These are phyloP conservation scores for Phanerochaete sordida DNA, from an alignment of 768 basidiomycete species.

Conservation along the genomic window DNA sequence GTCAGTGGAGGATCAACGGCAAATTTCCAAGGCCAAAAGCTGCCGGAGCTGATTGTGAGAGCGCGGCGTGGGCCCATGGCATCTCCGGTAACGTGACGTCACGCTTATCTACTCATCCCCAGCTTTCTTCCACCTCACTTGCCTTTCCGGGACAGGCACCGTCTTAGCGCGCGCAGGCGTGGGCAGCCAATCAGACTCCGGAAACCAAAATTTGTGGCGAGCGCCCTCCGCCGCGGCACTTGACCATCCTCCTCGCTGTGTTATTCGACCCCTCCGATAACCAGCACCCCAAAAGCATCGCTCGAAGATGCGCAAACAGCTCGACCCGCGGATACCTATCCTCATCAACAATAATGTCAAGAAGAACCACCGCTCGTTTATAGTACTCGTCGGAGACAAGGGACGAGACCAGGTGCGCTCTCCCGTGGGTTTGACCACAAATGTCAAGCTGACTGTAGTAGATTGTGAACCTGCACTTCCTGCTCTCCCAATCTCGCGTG, in stretches of 20 bases:
- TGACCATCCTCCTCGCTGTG: background rate
- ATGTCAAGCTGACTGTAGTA: constrained; percentile 24
- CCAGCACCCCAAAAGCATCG: background rate
- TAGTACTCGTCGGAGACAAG: constrained; percentile 94
- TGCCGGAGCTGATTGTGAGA: too few relatives aligned
- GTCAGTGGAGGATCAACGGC: background rate
- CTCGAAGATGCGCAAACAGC: constrained; percentile 69
- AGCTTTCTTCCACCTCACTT: background rate
- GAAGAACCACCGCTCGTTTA: constrained; percentile 89
- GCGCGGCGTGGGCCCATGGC: background rate
- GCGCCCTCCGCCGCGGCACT: background rate
- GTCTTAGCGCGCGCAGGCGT: background rate
- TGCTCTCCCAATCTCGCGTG: constrained; percentile 88
- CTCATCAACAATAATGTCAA: constrained; percentile 94
- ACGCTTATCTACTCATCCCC: background rate
- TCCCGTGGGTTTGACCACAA: background rate
- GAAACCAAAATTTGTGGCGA: background rate
- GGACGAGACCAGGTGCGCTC: constrained; percentile 81
- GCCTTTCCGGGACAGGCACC: background rate
- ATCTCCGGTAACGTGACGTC: background rate
- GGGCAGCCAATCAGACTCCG: background rate
- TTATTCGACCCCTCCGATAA: background rate
- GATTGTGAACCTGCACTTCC: constrained; percentile 94
- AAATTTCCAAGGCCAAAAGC: background rate
- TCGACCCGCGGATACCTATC: constrained; percentile 90